Base-by-base conservation (phyloP, 2,329 filamentous ascomycete genomes). In the Colletotrichum sp. region DNA sequence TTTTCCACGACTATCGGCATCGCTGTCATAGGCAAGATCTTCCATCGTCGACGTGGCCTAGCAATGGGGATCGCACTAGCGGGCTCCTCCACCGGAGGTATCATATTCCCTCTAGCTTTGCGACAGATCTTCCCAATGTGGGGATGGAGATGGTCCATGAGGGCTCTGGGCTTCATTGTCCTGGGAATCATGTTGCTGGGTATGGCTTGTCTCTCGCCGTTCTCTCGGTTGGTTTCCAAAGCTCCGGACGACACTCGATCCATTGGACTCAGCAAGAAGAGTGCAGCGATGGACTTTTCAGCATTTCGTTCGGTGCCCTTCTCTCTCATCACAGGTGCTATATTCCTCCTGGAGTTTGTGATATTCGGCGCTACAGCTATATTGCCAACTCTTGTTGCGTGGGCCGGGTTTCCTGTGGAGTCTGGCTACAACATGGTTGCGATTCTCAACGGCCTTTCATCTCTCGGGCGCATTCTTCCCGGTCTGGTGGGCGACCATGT, bases 301-400 rank as follows among this genome's bases (percentile, higher is more conserved):
- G 84, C 86, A 1, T 88, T 89, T 75, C 80, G 79, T 3, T 85
- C 85, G 6, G 81, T 83, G 3, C 82, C 86, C 0, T 85, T 89
- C 24, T 84, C 81, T 5, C 84, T 89, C 48, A 79, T 89, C 7
- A 84, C 85, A 0, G 78, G 84, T 6, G 84, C 84, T 1, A 83
- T 89, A 13, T 88, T 89, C 74, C 82, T 84, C 22, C 85, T 89
- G 32, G 88, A 90, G 70, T 87, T 89, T 64, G 85, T 86, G 59
- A 85, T 89, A 24, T 89, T 89, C 59, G 87, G 87, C 26, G 84
- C 86, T 28, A 84, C 86, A 2, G 86, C 85, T 3, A 83, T 89
- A 16, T 79, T 89, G 1, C 88, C 88, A 1, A 88, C 87, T 0
- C 88, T 89, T 72, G 85, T 85, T 3, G 84, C 83, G 1, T 79